Conservation (phyloP, 495 filamentous ascomycete genomes). For the Podospora sp. region DNA sequence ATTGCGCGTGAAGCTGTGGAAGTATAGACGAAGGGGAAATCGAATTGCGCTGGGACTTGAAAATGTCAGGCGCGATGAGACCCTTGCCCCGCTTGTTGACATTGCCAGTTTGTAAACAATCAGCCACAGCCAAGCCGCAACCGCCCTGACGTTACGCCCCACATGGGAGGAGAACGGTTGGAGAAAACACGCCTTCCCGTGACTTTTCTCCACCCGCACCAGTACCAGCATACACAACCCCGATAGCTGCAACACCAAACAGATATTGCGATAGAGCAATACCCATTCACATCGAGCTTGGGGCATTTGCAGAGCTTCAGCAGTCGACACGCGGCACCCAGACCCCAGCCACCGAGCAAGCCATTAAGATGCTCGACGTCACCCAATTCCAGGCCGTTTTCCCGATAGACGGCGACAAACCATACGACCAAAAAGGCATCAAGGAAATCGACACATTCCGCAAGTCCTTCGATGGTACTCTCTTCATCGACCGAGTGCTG, state of each 20-base stretch:
- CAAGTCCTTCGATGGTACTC: slow-evolving; percentile 61
- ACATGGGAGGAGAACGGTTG: not conserved
- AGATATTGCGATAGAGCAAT: not conserved
- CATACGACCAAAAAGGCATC: slow-evolving; percentile 60
- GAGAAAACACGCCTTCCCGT: slow-evolving; percentile 11
- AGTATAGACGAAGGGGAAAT: not conserved
- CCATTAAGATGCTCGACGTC: slow-evolving; percentile 44
- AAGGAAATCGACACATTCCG: slow-evolving; percentile 64
- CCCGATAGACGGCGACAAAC: slow-evolving; percentile 60
- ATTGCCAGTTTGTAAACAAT: slow-evolving; percentile 42
- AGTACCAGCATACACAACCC: slow-evolving; percentile 4
- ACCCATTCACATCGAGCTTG: not conserved
- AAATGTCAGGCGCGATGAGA: slow-evolving; percentile 25
- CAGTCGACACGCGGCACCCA: not conserved
- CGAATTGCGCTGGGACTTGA: slow-evolving; percentile 14
- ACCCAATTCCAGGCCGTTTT: slow-evolving; percentile 66
- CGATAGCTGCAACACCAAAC: not conserved
- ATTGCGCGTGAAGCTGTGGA: not conserved
- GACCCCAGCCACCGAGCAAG: not conserved
- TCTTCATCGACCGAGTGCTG: slow-evolving; percentile 76
- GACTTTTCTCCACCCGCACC: not conserved
- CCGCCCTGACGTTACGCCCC: not conserved
- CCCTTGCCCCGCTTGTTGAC: slow-evolving; percentile 32
- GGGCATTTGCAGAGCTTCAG: not conserved
- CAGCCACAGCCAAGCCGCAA: slow-evolving; percentile 32